Percentiles rank a stretch among this genome's conserved stretches.
Evolutionary conservation across 129 eudicot species (phyloP).

Genomic region (Flaveria brownii): DNA sequence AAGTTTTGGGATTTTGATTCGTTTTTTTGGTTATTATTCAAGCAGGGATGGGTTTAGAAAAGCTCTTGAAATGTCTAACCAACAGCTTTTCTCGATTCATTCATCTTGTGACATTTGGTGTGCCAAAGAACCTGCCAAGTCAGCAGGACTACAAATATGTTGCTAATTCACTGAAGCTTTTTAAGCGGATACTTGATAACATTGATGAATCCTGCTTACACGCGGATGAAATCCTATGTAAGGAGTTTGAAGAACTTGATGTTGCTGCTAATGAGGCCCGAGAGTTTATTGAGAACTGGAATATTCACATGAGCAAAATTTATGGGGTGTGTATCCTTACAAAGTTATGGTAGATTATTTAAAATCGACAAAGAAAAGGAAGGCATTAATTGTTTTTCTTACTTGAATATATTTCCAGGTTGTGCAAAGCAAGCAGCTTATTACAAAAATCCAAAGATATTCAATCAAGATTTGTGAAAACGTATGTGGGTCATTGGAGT

Average conservation of each 20-base stretch:
- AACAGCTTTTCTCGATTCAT: conserved; percentile 93
- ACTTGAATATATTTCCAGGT: conserved; percentile 47
- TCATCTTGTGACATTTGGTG: conserved; percentile 71
- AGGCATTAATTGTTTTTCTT: neutral
- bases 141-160: conserved; percentile 54
- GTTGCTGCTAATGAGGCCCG: conserved; percentile 78
- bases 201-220: conserved; percentile 47
- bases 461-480: conserved; percentile 53
- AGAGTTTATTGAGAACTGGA: conserved; percentile 88
- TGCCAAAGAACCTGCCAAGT: conserved; percentile 61
- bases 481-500: conserved; percentile 47
- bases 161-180: conserved; percentile 60
- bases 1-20: conserved; percentile 10
- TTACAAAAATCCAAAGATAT: conserved; percentile 54
- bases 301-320: conserved; percentile 75
- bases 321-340: conserved; percentile 56
- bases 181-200: conserved; percentile 73
- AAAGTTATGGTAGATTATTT: neutral
- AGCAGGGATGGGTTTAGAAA: conserved; percentile 78
- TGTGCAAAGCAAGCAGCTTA: conserved; percentile 52
- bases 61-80: conserved; percentile 57
- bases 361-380: neutral
- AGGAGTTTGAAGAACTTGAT: conserved; percentile 83
- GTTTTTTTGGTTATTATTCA: conserved; percentile 9
- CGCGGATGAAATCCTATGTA: conserved; percentile 49